Base-by-base conservation (phyloP, 306 rosid species). In the Coriaria nepalensis region DNA sequence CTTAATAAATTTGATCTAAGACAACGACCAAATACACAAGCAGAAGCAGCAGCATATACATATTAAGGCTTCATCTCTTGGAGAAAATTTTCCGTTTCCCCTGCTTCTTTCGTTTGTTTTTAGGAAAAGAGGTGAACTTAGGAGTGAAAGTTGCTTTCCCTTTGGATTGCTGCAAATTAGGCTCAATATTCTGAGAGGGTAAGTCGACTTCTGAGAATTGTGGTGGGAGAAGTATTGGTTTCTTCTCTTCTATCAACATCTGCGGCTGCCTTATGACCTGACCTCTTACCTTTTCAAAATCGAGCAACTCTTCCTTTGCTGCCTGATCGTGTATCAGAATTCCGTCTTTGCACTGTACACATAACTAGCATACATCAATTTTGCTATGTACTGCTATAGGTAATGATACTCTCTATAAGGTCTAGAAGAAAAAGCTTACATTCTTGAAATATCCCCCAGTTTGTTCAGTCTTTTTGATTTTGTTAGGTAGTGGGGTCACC, bases 231-330 rank as follows among this genome's bases (percentile, higher is more conserved):
- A 35, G 40, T 45, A 20, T 20, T 20, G 42, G 43, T 63, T 61
- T 63, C 60, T 48, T 67, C 55, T 61, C 72, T 48, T 71, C 86
- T 53, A 47, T 60, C 15, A 62, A 49, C 39, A 43, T 60, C 45
- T 47, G 54, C 47, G 68, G 62, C 65, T 69, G 67, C 71, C 66
- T 56, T 34, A 40, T 9, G 40, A 51, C 53, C 63, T 62, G 70
- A 61, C 56, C 61, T 63, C 68, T 59, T 39, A 34, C 63, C 10
- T 74, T 53, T 50, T 58, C 78, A 40, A 43, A 43, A 71, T 56
- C 64, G 10, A 52, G 75, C 58, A 52, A 47, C 71, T 69, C 81
- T 50, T 81, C 77, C 70, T 64, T 63, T 33, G 53, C 69, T 12
- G 35, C 50, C 35, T 40, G 57, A 56, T 74, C 63, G 37, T 65